Conservation (phyloP, 805 yeast species). For the Starmerella apicola region DNA sequence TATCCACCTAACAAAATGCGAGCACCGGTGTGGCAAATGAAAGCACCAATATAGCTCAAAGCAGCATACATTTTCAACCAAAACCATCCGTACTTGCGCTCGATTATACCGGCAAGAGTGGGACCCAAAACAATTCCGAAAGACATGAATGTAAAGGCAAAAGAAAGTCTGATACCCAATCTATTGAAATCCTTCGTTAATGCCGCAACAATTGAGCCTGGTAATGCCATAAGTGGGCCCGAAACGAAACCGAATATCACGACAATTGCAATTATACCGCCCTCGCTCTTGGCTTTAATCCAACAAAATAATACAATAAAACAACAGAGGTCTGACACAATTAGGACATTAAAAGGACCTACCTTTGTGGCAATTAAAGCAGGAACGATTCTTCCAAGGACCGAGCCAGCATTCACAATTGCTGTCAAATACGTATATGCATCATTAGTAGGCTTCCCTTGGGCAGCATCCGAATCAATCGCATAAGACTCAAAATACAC, state of each 20-base stretch:
- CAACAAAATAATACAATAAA: slow-evolving; percentile 28
- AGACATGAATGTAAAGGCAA: slow-evolving; percentile 45
- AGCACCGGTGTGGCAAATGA: slow-evolving; percentile 5
- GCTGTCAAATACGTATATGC: slow-evolving; percentile 26
- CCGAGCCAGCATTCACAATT: slow-evolving; percentile 29
- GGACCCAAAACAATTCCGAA: slow-evolving; percentile 31
- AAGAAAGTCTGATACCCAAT: slow-evolving; percentile 40
- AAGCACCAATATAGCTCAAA: slow-evolving; percentile 3
- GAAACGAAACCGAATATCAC: slow-evolving; percentile 25
- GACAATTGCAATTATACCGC: slow-evolving; percentile 25
- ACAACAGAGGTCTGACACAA: slow-evolving; percentile 25
- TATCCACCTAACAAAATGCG: background rate
- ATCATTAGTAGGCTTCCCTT: slow-evolving; percentile 17
- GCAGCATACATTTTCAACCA: slow-evolving; percentile 17
- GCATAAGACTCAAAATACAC: slow-evolving; percentile 28
- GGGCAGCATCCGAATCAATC: background rate
- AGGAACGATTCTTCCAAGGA: slow-evolving; percentile 40
- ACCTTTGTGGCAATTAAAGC: slow-evolving; percentile 36
- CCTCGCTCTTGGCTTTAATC: slow-evolving; percentile 26
- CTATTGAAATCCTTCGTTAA: slow-evolving; percentile 22
- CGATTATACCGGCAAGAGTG: slow-evolving; percentile 25
- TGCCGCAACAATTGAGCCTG: slow-evolving; percentile 26
- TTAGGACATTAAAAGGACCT: slow-evolving; percentile 36
- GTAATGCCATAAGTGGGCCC: slow-evolving; percentile 27
- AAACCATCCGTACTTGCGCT: slow-evolving; percentile 19